Percentiles rank a stretch among this genome's conserved stretches.
phyloP scores from a whole-genome alignment of 2,329 filamentous ascomycete genomes.

The Botrytis medusae region DNA sequence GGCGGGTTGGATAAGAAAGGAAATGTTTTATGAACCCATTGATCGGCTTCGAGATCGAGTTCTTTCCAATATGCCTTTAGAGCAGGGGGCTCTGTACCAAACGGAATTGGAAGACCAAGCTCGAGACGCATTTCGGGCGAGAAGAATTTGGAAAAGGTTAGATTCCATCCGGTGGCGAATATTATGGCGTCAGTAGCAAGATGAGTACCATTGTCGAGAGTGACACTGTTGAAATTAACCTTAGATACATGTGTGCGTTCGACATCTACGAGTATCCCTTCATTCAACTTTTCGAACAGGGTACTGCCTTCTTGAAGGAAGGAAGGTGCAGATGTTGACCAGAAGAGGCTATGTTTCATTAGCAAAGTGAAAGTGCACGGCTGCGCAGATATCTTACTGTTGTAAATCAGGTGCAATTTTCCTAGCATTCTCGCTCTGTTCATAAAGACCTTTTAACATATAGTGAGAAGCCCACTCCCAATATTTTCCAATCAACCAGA shows the following conservation, averaged over 20 bases:
- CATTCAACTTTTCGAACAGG: conserved; percentile 14
- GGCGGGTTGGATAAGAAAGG: conserved; percentile 23
- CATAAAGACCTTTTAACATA: conserved; percentile 19
- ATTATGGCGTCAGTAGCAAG: conserved; percentile 14
- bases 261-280: conserved; percentile 8
- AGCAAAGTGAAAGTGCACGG: background rate
- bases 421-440: conserved; percentile 18
- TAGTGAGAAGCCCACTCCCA: conserved; percentile 19
- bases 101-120: conserved; percentile 14
- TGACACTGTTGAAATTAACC: background rate
- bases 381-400: background rate
- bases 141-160: conserved; percentile 19
- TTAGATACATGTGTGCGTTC: conserved; percentile 17
- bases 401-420: conserved; percentile 19
- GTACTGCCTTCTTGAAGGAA: conserved; percentile 15
- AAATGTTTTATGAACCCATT: conserved; percentile 18
- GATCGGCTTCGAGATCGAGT: conserved; percentile 5
- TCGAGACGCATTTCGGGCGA: conserved; percentile 12
- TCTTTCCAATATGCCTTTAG: conserved; percentile 14
- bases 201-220: conserved; percentile 5
- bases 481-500: conserved; percentile 19
- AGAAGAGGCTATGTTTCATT: conserved; percentile 13
- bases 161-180: conserved; percentile 22
- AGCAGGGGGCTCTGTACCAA: conserved; percentile 3
- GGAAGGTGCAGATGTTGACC: conserved; percentile 19